Evolutionary conservation across 2,329 filamentous ascomycete genomes (phyloP), one percentile per base, ranked within the genome.

Genomic region (Aspergillus ruber): DNA sequence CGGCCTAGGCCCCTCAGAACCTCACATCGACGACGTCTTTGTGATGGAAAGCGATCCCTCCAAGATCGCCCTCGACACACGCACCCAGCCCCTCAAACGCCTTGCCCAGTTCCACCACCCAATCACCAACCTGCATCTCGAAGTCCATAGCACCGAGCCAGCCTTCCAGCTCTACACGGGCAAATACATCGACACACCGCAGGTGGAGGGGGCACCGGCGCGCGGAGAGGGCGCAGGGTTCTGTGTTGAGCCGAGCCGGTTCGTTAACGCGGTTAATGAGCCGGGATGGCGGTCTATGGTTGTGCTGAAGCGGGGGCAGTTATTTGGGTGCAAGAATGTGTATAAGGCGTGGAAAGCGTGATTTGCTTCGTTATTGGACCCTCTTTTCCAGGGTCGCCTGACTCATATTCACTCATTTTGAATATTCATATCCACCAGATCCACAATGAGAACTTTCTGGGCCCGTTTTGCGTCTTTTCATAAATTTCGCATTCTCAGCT

Each of bases 101-200:
- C 80, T 91, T 41, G 81, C 88, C 41, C 74, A 80, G 20, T 86
- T 93, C 49, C 80, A 79, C 67, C 88, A 96, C 67, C 81, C 88
- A 5, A 75, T 74, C 43, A 85, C 83, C 23, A 81, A 82, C 53
- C 77, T 96, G 56, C 85, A 94, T 65, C 81, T 97, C 43, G 88
- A 96, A 68, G 85, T 95, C 5, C 75, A 83, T 61, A 93, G 88
- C 74, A 97, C 91, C 0, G 91, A 97, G 74, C 93, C 93, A 0
- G 88, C 89, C 0, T 97, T 96, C 76, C 91, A 97, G 69, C 95
- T 96, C 73, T 97, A 97, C 72, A 94, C 90, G 0, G 93, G 91
- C 55, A 85, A 87, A 63, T 85, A 83, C 62, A 90, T 94, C 55
- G 74, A 93, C 58, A 85, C 95, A 10, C 85, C 87, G 0, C 84